Base-by-base conservation (phyloP, 495 filamentous ascomycete species). In the Neurospora sp. region DNA sequence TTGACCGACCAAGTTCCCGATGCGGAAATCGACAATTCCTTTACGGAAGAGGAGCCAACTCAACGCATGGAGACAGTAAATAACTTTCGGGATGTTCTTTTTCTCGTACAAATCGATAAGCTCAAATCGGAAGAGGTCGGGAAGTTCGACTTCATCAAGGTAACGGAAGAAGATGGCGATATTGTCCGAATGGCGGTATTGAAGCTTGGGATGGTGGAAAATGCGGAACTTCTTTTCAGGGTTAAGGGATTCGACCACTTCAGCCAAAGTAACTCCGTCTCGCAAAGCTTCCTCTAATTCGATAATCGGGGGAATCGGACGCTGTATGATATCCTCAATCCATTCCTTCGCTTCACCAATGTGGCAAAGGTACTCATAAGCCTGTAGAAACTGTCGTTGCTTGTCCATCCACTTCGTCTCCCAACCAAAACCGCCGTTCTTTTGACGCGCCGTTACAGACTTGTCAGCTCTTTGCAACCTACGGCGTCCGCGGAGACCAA, bases 261-360 rank as follows among this genome's bases (percentile, higher is more conserved):
- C 97, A 59, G 96, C 96, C 38, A 99, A 87, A 0, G 95, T 98
- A 18, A 98, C 93, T 39, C 96, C 96, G 78, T 99, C 91, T 77
- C 96, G 87, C 69, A 99, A 82, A 18, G 92, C 94, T 83, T 99
- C 94, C 78, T 99, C 96, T 3, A 99, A 81, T 77, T 97, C 90
- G n/a, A 99, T 92, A 79, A 98, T 97, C 16, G 96, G 92, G 20
- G 96, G 96, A 48, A 98, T 94, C 37, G 91, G 87, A 74, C 93
- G 88, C 71, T 96, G 88, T 68, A 98, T 95, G 38, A 98, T 89
- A 76, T 94, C 94, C 81, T 98, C 96, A 61, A 99, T 96, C 96
- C 96, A 99, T 80, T 98, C 94, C 80, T 98, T 98, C 68, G 96
- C 96, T 86, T 99, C 96, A 76, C 96, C 96, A 77, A 99, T 98